A percentile compares a stretch with the other conserved stretches of the same genome.
Conservation (phyloP, 2,329 filamentous ascomycete genomes). For the Penicillium oxalicum region DNA sequence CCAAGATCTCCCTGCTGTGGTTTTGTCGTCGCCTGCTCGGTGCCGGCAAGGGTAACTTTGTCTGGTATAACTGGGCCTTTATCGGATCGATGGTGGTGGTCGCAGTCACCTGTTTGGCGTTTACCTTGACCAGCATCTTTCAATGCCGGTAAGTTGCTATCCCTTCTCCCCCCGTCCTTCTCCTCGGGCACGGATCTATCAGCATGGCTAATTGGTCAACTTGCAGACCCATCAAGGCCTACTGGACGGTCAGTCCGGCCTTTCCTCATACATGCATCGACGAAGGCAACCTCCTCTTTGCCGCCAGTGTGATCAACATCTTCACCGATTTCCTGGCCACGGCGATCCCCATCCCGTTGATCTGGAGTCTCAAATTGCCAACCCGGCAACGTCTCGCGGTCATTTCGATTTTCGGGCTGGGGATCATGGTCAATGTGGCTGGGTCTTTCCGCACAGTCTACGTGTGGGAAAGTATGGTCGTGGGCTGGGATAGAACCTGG, state of each 20-base stretch:
- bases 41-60: conserved; percentile 25
- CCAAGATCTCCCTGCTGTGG: conserved; percentile 36
- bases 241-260: conserved; percentile 26
- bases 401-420: conserved; percentile 35
- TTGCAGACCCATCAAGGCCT: conserved; percentile 28
- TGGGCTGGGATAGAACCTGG: conserved; percentile 32
- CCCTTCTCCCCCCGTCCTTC: no score
- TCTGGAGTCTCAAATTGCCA: conserved; percentile 36
- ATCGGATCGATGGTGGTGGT: conserved; percentile 29
- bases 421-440: conserved; percentile 32
- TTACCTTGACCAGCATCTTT: conserved; percentile 32
- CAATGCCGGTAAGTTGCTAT: conserved; percentile 36
- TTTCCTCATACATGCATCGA: conserved; percentile 27
- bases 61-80: conserved; percentile 22
- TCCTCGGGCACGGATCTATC: no score
- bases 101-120: conserved; percentile 23
- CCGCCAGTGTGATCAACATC: conserved; percentile 35
- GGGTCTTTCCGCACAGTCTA: conserved; percentile 32
- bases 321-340: conserved; percentile 34
- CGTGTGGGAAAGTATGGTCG: conserved; percentile 29
- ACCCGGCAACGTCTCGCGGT: conserved; percentile 33
- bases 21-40: conserved; percentile 32
- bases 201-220: conserved; percentile 4
- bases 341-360: conserved; percentile 35
- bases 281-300: conserved; percentile 26